Base-by-base conservation (phyloP, 2,329 filamentous ascomycete genomes). In the Fonsecaea monophora region DNA sequence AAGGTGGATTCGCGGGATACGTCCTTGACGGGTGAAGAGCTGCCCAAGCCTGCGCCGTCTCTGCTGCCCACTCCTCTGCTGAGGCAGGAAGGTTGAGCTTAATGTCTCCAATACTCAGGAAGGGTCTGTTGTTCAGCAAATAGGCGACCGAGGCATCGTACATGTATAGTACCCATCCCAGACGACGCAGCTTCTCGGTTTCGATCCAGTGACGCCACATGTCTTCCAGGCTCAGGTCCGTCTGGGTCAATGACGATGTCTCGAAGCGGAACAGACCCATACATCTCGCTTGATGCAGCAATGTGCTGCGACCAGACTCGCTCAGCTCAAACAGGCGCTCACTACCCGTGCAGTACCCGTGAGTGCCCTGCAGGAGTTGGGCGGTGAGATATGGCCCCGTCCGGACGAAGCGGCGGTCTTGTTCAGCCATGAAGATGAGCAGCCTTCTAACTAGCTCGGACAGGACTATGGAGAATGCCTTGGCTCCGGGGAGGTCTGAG, bases 161-260 rank as follows among this genome's bases (percentile, higher is more conserved):
- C 32, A 60, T 45, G 32, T 60, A 67, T 2, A 67, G 25, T 2
- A 48, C 65, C 65, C 65, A 67, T 3, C 30, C 65, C 13, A 64
- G n/a, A 9, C 65, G 54, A 2, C 50, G 48, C 8, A 60, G 12
- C n/a, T 18, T 38, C 35, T 67, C 56, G 4, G 9, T 18, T 6
- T 18, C 10, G 21, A 67, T 42, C 60, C 61, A 67, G 2, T 4
- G 4, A 12, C 18, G n/a, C 61, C 65, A 60, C 13, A 10, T 21
- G 6, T 56, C 42, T 12, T 13, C 58, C 55, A 55, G 40, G 15
- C 30, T 37, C 5, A 21, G 12, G 35, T 30, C n/a, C 21, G 8
- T 6, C 50, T 13, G 21, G 55, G 4, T 9, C 21, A 18, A 15
- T n/a, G 32, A 8, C 34, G 10, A 8, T 10, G 21, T 2, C 8